Base-by-base conservation (phyloP, 2,329 filamentous ascomycete species). In the Aureobasidium subglaciale region DNA sequence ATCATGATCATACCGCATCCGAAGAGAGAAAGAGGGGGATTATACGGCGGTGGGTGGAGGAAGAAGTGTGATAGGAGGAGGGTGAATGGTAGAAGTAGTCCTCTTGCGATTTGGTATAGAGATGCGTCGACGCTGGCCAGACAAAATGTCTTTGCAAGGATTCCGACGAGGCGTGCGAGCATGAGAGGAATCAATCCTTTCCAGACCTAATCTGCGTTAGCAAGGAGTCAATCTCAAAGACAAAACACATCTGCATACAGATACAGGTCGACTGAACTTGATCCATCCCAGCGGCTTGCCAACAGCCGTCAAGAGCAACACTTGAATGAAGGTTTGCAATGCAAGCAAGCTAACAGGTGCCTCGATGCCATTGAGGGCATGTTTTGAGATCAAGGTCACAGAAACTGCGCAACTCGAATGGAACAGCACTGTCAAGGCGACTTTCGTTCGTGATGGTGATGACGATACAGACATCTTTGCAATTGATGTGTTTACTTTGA, bases 121-220 rank as follows among this genome's bases (percentile, higher is more conserved):
- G 52, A 43, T 9, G 52, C 52, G 22, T 55, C 52, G 29, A 55
- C 52, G 7, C 38, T 45, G n/a, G 52, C 52, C 9, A 55, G 13
- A 16, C 52, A 55, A 40, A 55, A 55, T 3, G 52, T 55, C 27
- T 55, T 55, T 32, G 52, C 52, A 8, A 55, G 30, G 15, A 55
- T 55, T 6, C 52, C 52, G n/a, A 45, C 18, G 2, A 55, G 40
- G 29, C 52, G 52, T 16, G 52, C 52, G 22, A 55, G 22, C 38
- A 45, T 55, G 20, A 55, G 24, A 1, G 52, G 52, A n/a, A 55
- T 43, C 20, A 55, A 18, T 4, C 37, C 34, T 18, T 43, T 55
- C 52, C 52, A 55, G 15, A 40, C 41, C 52, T 55, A n/a, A 6
- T 15, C 4, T 4, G 32, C 22, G 52, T 43, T 20, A 52, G 35